A percentile compares a stretch with the other conserved stretches of the same genome.
Conservation (phyloP, 2,329 filamentous ascomycete species). For the Trichoderma guizhouense region DNA sequence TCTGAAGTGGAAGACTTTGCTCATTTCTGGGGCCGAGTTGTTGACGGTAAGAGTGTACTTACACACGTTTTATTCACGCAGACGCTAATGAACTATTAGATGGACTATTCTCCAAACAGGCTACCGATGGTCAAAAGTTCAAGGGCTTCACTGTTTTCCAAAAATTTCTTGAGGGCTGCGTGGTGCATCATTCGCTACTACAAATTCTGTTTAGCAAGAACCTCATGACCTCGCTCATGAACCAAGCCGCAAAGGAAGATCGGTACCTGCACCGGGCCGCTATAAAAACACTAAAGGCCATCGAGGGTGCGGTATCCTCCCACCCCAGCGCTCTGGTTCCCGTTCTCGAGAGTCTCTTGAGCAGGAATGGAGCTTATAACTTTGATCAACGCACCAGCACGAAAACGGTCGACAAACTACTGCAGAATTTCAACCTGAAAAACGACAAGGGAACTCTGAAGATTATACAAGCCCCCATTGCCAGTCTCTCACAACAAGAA, state of each 20-base stretch:
- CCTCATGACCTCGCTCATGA: constrained; percentile 75
- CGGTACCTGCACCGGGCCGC: constrained; percentile 78
- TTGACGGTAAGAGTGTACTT: constrained; percentile 66
- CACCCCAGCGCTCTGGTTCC: constrained; percentile 57
- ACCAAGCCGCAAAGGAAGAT: constrained; percentile 74
- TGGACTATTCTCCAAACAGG: constrained; percentile 74
- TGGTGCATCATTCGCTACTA: constrained; percentile 45
- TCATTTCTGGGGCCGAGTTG: constrained; percentile 80
- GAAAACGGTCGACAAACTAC: constrained; percentile 74
- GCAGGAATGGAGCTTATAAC: constrained; percentile 66
- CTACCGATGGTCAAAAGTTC: constrained; percentile 85
- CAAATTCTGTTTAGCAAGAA: constrained; percentile 75
- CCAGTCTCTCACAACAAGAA: constrained; percentile 27
- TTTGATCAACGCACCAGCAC: constrained; percentile 85
- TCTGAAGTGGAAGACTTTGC: constrained; percentile 53
- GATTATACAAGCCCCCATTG: constrained; percentile 45
- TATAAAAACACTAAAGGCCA: constrained; percentile 67
- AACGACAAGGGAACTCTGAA: constrained; percentile 54
- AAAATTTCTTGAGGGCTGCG: constrained; percentile 61
- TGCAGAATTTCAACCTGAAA: constrained; percentile 56
- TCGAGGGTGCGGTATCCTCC: constrained; percentile 62
- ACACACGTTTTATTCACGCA: neutral
- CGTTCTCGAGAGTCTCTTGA: constrained; percentile 66
- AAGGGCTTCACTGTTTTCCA: constrained; percentile 87
- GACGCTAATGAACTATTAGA: constrained; percentile 48